Conservation (phyloP, 139 green algal genomes). For the Chlamydomonas incerta region DNA sequence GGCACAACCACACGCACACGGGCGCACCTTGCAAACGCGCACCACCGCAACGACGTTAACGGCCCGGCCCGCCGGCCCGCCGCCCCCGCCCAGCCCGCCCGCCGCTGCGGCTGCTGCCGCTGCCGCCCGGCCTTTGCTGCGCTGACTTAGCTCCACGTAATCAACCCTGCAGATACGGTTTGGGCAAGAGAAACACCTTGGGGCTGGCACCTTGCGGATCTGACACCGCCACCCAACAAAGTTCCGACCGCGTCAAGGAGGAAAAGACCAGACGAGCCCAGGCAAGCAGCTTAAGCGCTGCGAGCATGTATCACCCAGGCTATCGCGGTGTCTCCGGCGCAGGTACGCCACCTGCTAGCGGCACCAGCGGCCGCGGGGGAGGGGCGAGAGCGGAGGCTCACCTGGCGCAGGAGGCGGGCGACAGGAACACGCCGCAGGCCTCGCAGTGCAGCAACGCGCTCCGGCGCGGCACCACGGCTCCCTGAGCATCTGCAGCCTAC, state of each 20-base stretch:
- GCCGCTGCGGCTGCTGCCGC: neutral
- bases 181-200: no score
- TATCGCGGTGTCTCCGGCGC: no score
- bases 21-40: slow-evolving; percentile 6
- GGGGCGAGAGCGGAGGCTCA: neutral
- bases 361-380: neutral
- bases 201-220: no score
- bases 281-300: no score
- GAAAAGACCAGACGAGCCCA: no score
- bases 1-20: no score
- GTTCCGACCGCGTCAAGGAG: no score
- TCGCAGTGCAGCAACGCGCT: slow-evolving; percentile 21
- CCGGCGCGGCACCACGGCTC: neutral
- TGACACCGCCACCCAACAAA: no score
- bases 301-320: no score
- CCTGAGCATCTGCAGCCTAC: slow-evolving; percentile 23
- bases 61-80: no score
- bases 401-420: slow-evolving; percentile 2
- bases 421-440: slow-evolving; percentile 23
- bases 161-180: no score
- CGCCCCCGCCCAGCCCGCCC: neutral
- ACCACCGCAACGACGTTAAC: slow-evolving; percentile 12
- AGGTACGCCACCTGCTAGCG: neutral
- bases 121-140: neutral
- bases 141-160: neutral